These are phyloP conservation scores for Amanita thiersii DNA, from an alignment of 768 basidiomycete genomes.

Conservation along the genomic window DNA sequence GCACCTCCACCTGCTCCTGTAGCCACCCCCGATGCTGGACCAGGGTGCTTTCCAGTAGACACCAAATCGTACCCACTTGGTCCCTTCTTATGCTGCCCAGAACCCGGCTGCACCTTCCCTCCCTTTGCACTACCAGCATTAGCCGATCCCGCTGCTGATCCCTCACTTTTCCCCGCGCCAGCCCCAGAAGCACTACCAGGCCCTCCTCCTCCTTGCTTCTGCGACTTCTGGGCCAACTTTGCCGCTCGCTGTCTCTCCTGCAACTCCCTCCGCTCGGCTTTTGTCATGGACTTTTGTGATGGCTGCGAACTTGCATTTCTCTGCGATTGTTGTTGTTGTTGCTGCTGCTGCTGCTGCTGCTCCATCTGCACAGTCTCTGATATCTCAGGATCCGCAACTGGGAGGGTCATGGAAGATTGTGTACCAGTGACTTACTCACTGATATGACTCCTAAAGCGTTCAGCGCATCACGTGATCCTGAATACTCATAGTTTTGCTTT, in stretches of 20 bases:
- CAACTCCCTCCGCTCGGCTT: conserved; percentile 70
- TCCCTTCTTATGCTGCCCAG: conserved; percentile 1
- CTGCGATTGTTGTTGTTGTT: not conserved
- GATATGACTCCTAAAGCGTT: not conserved
- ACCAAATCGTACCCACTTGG: not conserved
- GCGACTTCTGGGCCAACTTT: conserved; percentile 45
- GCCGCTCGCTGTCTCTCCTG: conserved; percentile 77
- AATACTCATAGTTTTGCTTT: not conserved
- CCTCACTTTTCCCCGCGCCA: conserved; percentile 14
- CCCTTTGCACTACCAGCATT: not conserved
- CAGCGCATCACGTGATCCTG: not conserved
- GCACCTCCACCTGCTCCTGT: conserved; percentile 20
- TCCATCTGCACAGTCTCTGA: not conserved
- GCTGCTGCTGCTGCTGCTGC: not conserved
- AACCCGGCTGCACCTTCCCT: too few species aligned
- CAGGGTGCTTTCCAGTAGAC: not conserved
- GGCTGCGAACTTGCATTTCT: conserved; percentile 18
- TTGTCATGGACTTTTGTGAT: conserved; percentile 69
- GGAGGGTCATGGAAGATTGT: not conserved
- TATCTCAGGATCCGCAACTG: not conserved
- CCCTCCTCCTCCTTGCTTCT: conserved; percentile 5
- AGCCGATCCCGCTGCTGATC: conserved; percentile 6
- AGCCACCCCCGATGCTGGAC: conserved; percentile 12
- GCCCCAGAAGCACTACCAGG: conserved; percentile 4
- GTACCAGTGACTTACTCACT: not conserved